A percentile compares a stretch with the other conserved stretches of the same genome.
Evolutionary conservation across 148 eudicot genomes (phyloP).

Genomic region (Oxyria digyna): DNA sequence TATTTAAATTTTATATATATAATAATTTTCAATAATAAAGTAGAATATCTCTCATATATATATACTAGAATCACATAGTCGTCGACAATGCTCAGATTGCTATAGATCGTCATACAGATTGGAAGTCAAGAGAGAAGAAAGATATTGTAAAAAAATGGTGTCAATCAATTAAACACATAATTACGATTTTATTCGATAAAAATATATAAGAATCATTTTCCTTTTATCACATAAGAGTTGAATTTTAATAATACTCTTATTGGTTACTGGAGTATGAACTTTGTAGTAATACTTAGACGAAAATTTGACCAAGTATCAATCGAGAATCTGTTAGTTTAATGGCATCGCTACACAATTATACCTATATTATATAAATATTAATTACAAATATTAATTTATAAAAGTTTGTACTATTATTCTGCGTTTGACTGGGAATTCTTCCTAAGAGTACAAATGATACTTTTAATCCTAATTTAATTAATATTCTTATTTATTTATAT

Average conservation of each 20-base stretch:
- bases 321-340: background rate
- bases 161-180: too few species aligned
- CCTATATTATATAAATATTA: background rate
- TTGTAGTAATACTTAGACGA: background rate
- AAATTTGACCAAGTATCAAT: background rate
- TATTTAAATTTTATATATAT: too few species aligned
- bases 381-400: background rate
- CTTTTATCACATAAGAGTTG: background rate
- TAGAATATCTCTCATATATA: too few species aligned
- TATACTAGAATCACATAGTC: too few species aligned
- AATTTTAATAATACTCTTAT: background rate
- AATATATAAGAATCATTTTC: too few species aligned
- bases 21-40: too few species aligned
- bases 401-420: background rate
- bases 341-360: background rate
- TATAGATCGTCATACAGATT: too few species aligned
- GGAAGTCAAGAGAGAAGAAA: too few species aligned
- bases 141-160: too few species aligned
- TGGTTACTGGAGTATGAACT: background rate
- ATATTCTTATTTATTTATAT: background rate
- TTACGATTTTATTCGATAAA: too few species aligned
- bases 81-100: too few species aligned
- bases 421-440: background rate
- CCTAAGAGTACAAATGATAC: background rate
- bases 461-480: background rate